These are phyloP conservation scores for Acaromyces ingoldii DNA, from an alignment of 1,284 basidiomycete genomes.

Conservation along the genomic window DNA sequence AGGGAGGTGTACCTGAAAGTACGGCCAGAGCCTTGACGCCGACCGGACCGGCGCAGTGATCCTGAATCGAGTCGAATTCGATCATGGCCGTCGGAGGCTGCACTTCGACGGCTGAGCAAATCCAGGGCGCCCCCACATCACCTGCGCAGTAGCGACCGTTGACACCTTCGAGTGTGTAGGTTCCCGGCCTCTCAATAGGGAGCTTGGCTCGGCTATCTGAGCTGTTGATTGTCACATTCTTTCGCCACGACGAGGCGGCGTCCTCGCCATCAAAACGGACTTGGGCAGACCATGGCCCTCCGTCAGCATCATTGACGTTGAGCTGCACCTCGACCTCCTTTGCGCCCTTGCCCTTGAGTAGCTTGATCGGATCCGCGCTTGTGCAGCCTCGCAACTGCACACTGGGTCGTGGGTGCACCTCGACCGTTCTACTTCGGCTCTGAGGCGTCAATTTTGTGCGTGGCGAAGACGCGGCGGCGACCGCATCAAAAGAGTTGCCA, in stretches of 20 bases:
- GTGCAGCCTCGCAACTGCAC: conserved; percentile 71
- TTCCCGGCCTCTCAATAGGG: conserved; percentile 61
- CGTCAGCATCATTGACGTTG: not conserved
- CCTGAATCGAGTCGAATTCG: conserved; percentile 82
- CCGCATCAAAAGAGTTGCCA: conserved; percentile 26
- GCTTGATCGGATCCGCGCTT: conserved; percentile 65
- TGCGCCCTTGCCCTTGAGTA: conserved; percentile 58
- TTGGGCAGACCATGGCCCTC: conserved; percentile 22
- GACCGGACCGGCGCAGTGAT: conserved; percentile 77
- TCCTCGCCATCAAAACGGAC: conserved; percentile 27
- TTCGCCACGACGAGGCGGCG: conserved; percentile 17
- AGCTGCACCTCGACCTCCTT: conserved; percentile 18
- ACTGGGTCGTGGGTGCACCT: conserved; percentile 70
- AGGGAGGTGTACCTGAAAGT: conserved; percentile 83
- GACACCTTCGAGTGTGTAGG: conserved; percentile 70
- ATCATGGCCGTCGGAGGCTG: conserved; percentile 75
- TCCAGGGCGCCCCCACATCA: conserved; percentile 37
- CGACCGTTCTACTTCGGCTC: conserved; percentile 57
- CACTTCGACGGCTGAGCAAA: conserved; percentile 50
- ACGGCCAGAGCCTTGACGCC: conserved; percentile 82
- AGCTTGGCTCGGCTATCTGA: conserved; percentile 9
- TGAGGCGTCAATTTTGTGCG: too few relatives aligned
- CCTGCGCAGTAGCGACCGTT: conserved; percentile 65
- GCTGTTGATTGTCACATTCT: conserved; percentile 16
- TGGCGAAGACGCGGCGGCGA: not conserved